Base-by-base conservation (phyloP, 441 rosid genomes). In the Aquilaria agallochum region DNA sequence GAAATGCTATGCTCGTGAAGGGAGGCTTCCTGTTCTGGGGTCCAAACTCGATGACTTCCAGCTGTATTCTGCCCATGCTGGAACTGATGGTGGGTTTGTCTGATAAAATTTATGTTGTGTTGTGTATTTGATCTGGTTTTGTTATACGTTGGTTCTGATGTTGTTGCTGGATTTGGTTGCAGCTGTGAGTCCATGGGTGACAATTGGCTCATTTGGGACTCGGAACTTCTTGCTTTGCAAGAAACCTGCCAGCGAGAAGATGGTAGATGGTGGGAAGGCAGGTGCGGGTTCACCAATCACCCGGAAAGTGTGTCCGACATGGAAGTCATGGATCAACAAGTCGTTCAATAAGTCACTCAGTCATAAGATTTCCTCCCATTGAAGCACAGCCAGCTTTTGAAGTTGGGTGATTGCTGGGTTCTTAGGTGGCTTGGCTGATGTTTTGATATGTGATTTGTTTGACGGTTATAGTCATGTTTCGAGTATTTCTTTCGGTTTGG, bases 1-100 rank as follows among this genome's bases (percentile, higher is more conserved):
- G 74, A 95, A 89, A 62, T 65, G 71, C 15, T 95, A 95, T 66
- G 96, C 97, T 13, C 92, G 97, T n/a, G 97, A 91, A 68, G 96
- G 99, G 58, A 81, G 99, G 14, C 92, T 91, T 10, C 99, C 99
- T 0, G 70, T 86, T 59, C 87, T 95, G 31, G 92, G 97, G 11
- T 82, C 96, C 9, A 75, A 91, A 68, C 82, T 86, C 44, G 79
- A 87, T 31, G 80, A 80, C 45, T 95, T 95, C 76, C 59, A 77
- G 68, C 96, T 95, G 40, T 92, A 95, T 54, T 84, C 87, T 64
- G 78, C 96, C 51, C 70, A 72, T 71, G 79, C 76, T 49, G 83
- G 86, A 46, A 76, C 89, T 42, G 90, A 77, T 51, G 92, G 96
- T 92, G 67, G 66, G 80, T 5, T 9, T 48, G 33, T 4, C 5